phyloP scores from a whole-genome alignment of 2,329 filamentous ascomycete species.

The Coleophoma crateriformis region DNA sequence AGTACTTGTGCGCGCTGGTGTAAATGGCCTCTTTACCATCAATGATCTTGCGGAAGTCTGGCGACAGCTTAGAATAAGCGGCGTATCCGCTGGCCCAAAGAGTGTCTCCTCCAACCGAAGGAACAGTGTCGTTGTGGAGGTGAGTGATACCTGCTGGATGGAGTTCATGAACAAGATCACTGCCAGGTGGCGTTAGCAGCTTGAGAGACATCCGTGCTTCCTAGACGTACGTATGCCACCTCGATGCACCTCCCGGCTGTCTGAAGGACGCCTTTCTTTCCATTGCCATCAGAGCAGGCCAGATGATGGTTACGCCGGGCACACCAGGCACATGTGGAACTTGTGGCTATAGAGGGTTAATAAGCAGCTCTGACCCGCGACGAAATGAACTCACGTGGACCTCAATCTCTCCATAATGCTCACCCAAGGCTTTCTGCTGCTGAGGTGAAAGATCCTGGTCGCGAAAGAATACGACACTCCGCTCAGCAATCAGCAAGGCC shows the following conservation, averaged over 20 bases:
- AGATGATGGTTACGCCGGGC: slow-evolving; percentile 60
- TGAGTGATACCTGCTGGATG: slow-evolving; percentile 68
- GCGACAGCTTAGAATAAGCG: slow-evolving; percentile 69
- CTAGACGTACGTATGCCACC: slow-evolving; percentile 53
- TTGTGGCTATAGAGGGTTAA: slow-evolving; percentile 49
- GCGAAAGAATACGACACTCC: slow-evolving; percentile 31
- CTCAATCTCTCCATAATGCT: slow-evolving; percentile 60
- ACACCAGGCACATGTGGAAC: slow-evolving; percentile 65
- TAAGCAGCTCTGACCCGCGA: neutral
- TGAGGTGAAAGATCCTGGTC: slow-evolving; percentile 48
- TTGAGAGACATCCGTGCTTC: neutral
- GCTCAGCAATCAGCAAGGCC: slow-evolving; percentile 34
- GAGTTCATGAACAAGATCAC: slow-evolving; percentile 63
- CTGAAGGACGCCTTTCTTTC: slow-evolving; percentile 58
- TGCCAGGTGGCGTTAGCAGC: slow-evolving; percentile 4
- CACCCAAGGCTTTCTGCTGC: slow-evolving; percentile 56
- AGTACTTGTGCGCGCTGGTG: slow-evolving; percentile 58
- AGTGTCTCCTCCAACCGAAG: slow-evolving; percentile 58
- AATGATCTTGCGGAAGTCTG: slow-evolving; percentile 63
- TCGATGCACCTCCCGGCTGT: slow-evolving; percentile 59
- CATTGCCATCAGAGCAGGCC: slow-evolving; percentile 61
- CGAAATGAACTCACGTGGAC: slow-evolving; percentile 49
- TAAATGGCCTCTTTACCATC: slow-evolving; percentile 63
- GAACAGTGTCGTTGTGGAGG: slow-evolving; percentile 62
- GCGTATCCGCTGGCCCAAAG: slow-evolving; percentile 68